Base-by-base conservation (phyloP, 1,139 yeast genomes). In the Magnusiomyces clavatus region DNA sequence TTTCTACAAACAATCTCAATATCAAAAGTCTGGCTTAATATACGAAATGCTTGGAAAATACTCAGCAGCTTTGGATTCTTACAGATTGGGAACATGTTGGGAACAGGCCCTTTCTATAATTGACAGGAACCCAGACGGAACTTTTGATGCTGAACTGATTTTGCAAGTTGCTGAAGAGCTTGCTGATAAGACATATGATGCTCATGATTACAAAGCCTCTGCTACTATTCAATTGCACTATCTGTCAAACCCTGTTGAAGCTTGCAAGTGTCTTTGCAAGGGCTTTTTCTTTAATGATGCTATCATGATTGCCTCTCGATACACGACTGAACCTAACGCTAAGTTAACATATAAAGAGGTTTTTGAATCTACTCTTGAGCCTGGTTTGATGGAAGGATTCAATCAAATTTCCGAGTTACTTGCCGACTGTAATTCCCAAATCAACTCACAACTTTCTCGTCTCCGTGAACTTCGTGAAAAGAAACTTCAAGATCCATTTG, bases 381-480 rank as follows among this genome's bases (percentile, higher is more conserved):
- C 82, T 1, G 86, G 83, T 42, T 70, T 92, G 44, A 81, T 84
- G 50, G 97, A 92, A 66, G 94, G 95, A 1, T 94, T 89, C 68
- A 95, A 94, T 57, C 75, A 80, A 0, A 76, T 89, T 58, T 92
- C 95, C 2, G 97, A 94, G 67, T 74, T 92, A 39, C 70, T 90
- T 49, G 94, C 97, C 13, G 99, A 94, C 66, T 92, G 97, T 71
- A 82, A 80, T 61, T 81, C 85, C 11, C 99, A 94, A 72, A 71
- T 87, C 50, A 77, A 75, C 47, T 85, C 97, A 0, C 99, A 94
- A 69, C 71, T 89, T 58, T 80, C 75, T 58, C 80, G 99, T 63
- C 72, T 94, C 56, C 77, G 96, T 51, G 97, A 89, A 61, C 74
- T 94, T 52, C 78, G 98, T 61, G 75, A 77, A 14, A 90, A 89